These are phyloP conservation scores for Tetrapisispora phaffii DNA, from an alignment of 805 yeast genomes.

Conservation along the genomic window DNA sequence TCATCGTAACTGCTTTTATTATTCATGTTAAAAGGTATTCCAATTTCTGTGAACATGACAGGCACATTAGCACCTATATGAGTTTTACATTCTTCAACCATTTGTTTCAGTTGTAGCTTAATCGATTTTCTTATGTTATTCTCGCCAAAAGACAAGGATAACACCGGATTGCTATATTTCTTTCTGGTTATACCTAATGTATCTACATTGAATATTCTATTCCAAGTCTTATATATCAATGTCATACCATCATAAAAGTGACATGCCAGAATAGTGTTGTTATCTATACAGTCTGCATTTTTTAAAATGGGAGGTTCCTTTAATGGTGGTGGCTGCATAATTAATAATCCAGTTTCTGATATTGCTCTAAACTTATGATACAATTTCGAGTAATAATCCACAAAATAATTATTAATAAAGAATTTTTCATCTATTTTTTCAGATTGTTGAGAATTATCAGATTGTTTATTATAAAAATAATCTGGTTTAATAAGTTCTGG, in stretches of 20 bases:
- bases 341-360: constrained; percentile 41
- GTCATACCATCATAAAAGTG: constrained; percentile 96
- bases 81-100: constrained; percentile 53
- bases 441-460: constrained; percentile 6
- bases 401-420: constrained; percentile 57
- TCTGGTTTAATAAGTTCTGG: constrained; percentile 35
- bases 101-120: constrained; percentile 53
- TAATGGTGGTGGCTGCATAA: constrained; percentile 76
- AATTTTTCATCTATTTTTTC: constrained; percentile 36
- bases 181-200: constrained; percentile 82
- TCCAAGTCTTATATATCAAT: constrained; percentile 86
- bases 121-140: constrained; percentile 63
- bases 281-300: constrained; percentile 43
- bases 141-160: constrained; percentile 78
- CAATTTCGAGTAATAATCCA: constrained; percentile 48
- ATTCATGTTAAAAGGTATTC: constrained; percentile 96
- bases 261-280: constrained; percentile 64
- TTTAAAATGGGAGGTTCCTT: constrained; percentile 62
- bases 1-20: constrained; percentile 55
- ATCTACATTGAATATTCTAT: constrained; percentile 70
- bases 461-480: constrained; percentile 34
- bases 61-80: constrained; percentile 59
- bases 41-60: constrained; percentile 82
- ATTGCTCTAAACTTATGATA: constrained; percentile 39
- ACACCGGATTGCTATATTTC: constrained; percentile 57